These are phyloP conservation scores for Besnoitia besnoiti DNA, from an alignment of 169 alveolate species.

Conservation along the genomic window DNA sequence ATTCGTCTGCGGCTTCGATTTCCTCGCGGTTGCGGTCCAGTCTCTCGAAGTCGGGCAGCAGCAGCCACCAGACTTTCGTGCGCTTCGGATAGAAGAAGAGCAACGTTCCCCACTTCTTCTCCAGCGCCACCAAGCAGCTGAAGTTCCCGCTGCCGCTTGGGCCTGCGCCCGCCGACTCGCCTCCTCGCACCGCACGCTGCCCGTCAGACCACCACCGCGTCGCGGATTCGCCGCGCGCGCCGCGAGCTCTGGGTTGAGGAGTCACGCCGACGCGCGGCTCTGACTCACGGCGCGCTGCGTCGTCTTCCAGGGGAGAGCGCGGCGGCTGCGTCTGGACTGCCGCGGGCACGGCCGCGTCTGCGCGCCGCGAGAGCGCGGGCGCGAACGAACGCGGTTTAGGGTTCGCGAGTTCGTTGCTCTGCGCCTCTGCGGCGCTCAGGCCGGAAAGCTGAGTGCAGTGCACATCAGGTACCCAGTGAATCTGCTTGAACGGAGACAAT, in stretches of 20 bases:
- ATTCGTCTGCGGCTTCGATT: constrained; percentile 24
- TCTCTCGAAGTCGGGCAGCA: constrained; percentile 42
- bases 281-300: neutral
- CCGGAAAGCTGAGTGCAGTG: neutral
- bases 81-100: constrained; percentile 47
- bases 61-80: constrained; percentile 26
- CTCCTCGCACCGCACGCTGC: neutral
- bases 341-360: neutral
- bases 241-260: neutral
- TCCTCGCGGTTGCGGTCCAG: constrained; percentile 23
- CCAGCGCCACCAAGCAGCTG: constrained; percentile 37
- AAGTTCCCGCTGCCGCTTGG: neutral
- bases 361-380: neutral
- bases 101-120: constrained; percentile 43
- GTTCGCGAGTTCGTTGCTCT: too few species aligned
- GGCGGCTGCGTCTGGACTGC: neutral
- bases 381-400: too few species aligned
- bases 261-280: neutral
- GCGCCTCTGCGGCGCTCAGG: neutral
- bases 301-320: neutral
- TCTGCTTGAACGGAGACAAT: constrained; percentile 34
- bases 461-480: constrained; percentile 35
- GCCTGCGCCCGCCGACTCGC: neutral
- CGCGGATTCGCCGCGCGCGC: neutral
- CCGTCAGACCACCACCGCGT: constrained; percentile 13